A percentile compares a stretch with the other conserved stretches of the same genome.
Evolutionary conservation across 805 yeast genomes (phyloP).

Genomic region (Saturnispora mendoncae): DNA sequence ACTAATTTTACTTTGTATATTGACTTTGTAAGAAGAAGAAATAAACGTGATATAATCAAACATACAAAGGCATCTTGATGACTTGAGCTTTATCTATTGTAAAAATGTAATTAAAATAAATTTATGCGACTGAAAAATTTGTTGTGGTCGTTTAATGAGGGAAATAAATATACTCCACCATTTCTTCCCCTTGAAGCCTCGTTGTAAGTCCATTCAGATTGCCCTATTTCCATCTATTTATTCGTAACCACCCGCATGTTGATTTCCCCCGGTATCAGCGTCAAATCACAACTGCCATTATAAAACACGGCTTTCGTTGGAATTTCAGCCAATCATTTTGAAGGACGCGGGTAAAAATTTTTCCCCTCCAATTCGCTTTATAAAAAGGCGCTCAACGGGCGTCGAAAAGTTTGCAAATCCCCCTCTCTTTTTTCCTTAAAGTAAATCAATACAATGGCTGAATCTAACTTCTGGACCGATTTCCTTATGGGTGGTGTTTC

Average conservation of each 20-base stretch:
- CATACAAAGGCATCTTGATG: too few relatives aligned
- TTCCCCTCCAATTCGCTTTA: neutral
- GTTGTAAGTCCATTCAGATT: too few relatives aligned
- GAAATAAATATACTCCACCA: too few relatives aligned
- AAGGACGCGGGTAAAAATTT: neutral
- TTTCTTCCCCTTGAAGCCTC: too few relatives aligned
- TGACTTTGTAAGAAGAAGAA: conserved; percentile 3
- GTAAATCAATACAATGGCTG: conserved; percentile 13
- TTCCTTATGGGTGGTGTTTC: conserved; percentile 98
- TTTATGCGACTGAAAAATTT: neutral
- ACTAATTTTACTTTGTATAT: conserved; percentile 46
- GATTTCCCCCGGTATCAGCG: neutral
- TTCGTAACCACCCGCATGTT: neutral
- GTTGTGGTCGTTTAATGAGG: neutral
- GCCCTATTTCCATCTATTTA: too few relatives aligned
- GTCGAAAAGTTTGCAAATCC: conserved; percentile 1
- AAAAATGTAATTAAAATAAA: too few relatives aligned
- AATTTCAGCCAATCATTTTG: neutral
- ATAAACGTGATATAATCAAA: neutral
- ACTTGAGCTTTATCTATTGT: too few relatives aligned
- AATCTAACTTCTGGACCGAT: conserved; percentile 47
- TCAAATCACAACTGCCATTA: neutral
- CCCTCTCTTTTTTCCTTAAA: conserved; percentile 11
- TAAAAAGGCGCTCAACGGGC: neutral
- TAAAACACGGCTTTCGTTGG: too few relatives aligned